Evolutionary conservation across 805 yeast genomes (phyloP).

Genomic region (Brettanomyces anomalus): DNA sequence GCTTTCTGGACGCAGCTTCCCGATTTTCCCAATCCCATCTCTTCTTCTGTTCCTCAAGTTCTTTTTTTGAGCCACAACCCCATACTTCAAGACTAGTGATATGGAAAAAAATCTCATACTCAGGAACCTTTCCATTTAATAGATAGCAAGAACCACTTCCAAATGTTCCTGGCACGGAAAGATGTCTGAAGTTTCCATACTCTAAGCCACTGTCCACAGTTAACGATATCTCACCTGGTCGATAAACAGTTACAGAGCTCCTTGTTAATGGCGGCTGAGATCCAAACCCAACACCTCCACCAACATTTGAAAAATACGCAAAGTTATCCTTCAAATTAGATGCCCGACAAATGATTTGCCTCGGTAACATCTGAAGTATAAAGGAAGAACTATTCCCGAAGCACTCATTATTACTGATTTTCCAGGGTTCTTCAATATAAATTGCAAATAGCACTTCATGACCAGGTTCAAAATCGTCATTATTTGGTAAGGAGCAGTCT

Average conservation of each 20-base stretch:
- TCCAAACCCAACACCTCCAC: slow-evolving; percentile 85
- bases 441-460: slow-evolving; percentile 49
- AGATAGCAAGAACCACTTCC: slow-evolving; percentile 26
- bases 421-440: slow-evolving; percentile 68
- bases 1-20: slow-evolving; percentile 73
- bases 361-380: slow-evolving; percentile 63
- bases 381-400: slow-evolving; percentile 57
- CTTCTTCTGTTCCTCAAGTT: slow-evolving; percentile 64
- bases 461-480: slow-evolving; percentile 28
- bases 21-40: slow-evolving; percentile 89
- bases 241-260: slow-evolving; percentile 32
- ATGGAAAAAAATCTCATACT: slow-evolving; percentile 60
- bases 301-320: slow-evolving; percentile 61
- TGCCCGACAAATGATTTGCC: slow-evolving; percentile 42
- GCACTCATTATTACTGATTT: slow-evolving; percentile 52
- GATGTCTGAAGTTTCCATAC: slow-evolving; percentile 69
- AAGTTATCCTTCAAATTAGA: slow-evolving; percentile 18
- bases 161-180: slow-evolving; percentile 46
- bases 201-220: slow-evolving; percentile 74
- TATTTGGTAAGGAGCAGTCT: slow-evolving; percentile 7
- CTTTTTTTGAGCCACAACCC: slow-evolving; percentile 82
- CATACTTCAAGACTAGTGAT: slow-evolving; percentile 79
- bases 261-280: slow-evolving; percentile 52
- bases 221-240: slow-evolving; percentile 72
- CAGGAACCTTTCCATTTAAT: slow-evolving; percentile 20